A percentile compares a stretch with the other conserved stretches of the same genome.
These are phyloP conservation scores for Pythium phragmiticola DNA, from an alignment of 352 stramenopile genomes.

Conservation along the genomic window DNA sequence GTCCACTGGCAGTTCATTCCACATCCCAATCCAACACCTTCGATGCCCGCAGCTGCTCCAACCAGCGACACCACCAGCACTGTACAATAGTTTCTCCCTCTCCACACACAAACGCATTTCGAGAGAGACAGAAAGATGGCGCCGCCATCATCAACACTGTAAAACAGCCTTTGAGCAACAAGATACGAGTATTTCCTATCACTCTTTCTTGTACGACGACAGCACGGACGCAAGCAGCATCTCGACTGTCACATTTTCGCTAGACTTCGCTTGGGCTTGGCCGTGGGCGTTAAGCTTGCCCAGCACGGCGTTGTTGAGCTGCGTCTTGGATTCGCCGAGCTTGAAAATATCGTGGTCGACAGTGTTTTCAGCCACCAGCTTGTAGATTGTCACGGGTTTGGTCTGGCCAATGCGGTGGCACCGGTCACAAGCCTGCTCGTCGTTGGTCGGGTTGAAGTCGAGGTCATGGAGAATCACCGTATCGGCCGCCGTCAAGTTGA, in stretches of 20 bases:
- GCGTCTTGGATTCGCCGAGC: slow-evolving; percentile 79
- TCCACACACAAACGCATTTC: not conserved
- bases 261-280: slow-evolving; percentile 32
- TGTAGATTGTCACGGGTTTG: slow-evolving; percentile 90
- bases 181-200: not conserved
- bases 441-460: slow-evolving; percentile 85
- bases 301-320: slow-evolving; percentile 83
- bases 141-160: too few species aligned
- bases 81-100: not conserved
- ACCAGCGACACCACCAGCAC: not conserved
- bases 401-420: slow-evolving; percentile 91
- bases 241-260: slow-evolving; percentile 59
- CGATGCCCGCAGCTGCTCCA: not conserved
- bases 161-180: too few species aligned
- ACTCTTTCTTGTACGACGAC: slow-evolving; percentile 70
- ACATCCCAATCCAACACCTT: not conserved
- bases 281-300: slow-evolving; percentile 75
- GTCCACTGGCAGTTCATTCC: slow-evolving; percentile 16
- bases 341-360: slow-evolving; percentile 93
- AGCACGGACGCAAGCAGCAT: slow-evolving; percentile 81
- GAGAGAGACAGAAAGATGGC: too few species aligned
- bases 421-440: slow-evolving; percentile 88
- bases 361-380: slow-evolving; percentile 88
- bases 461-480: slow-evolving; percentile 88
- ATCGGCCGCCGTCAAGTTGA: slow-evolving; percentile 95